These are phyloP conservation scores for Boletus sensibilis DNA, from an alignment of 768 basidiomycete genomes.

Conservation along the genomic window DNA sequence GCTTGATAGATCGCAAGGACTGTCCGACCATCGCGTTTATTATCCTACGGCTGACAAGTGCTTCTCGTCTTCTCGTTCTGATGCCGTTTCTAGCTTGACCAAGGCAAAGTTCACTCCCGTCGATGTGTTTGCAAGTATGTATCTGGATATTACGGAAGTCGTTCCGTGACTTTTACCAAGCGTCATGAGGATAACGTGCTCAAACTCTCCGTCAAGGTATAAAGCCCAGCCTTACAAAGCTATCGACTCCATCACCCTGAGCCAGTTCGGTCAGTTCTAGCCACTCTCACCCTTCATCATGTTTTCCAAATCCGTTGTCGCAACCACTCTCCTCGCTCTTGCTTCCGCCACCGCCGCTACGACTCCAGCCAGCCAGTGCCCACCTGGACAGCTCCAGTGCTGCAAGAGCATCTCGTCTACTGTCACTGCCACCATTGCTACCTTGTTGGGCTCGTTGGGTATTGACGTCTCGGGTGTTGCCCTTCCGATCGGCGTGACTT, in stretches of 20 bases:
- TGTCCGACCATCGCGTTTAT: neutral
- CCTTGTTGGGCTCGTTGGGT: neutral
- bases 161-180: neutral
- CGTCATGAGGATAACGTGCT: neutral
- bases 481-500: neutral
- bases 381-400: neutral
- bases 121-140: neutral
- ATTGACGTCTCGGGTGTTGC: neutral
- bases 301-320: neutral
- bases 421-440: neutral
- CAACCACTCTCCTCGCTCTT: conserved; percentile 3
- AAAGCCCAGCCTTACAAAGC: neutral
- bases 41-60: neutral
- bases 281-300: neutral
- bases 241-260: neutral
- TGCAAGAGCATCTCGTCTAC: neutral
- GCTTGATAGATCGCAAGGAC: neutral
- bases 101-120: neutral
- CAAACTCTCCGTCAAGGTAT: neutral
- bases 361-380: neutral
- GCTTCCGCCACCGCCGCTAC: neutral
- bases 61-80: neutral
- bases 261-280: neutral
- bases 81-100: neutral
- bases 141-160: neutral